Percentiles rank a stretch among this genome's conserved stretches.
Evolutionary conservation across 2,329 filamentous ascomycete species (phyloP).

Genomic region (Orbilia quercus): DNA sequence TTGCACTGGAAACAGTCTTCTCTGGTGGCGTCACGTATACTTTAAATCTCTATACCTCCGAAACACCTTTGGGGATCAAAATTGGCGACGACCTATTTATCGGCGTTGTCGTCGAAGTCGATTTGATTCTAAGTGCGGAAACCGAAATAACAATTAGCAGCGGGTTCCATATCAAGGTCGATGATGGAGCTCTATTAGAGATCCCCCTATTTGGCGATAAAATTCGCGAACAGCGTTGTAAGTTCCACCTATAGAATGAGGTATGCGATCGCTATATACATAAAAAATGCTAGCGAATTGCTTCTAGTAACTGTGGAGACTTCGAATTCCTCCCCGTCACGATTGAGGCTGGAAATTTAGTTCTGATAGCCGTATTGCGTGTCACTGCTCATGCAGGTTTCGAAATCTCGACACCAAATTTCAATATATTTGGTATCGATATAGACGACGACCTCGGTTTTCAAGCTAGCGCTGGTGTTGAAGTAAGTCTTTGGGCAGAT

Average conservation of each 20-base stretch:
- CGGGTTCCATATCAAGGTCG: conserved; percentile 69
- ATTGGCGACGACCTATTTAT: conserved; percentile 64
- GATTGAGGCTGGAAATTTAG: conserved; percentile 64
- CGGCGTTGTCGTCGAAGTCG: conserved; percentile 67
- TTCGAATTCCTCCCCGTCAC: conserved; percentile 71
- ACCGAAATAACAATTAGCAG: conserved; percentile 67
- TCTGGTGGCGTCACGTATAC: conserved; percentile 65
- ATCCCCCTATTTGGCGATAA: conserved; percentile 68
- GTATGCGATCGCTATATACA: too few species aligned
- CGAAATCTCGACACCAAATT: too few species aligned
- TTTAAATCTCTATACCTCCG: conserved; percentile 67
- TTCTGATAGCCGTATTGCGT: conserved; percentile 67
- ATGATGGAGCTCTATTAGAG: conserved; percentile 67
- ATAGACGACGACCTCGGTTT: conserved; percentile 55
- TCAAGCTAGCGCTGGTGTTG: conserved; percentile 65
- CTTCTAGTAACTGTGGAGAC: conserved; percentile 66
- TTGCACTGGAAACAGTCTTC: conserved; percentile 66
- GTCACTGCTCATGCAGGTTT: conserved; percentile 66
- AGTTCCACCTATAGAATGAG: conserved; percentile 61
- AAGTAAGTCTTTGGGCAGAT: conserved; percentile 67
- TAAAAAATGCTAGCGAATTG: too few species aligned
- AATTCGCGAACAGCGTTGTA: conserved; percentile 67
- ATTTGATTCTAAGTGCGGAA: conserved; percentile 68
- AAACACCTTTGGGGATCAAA: conserved; percentile 65
- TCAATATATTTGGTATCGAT: conserved; percentile 62